A percentile compares a stretch with the other conserved stretches of the same genome.
phyloP scores from a whole-genome alignment of 176 grass and related monocot species.

The Ananas comosus region DNA sequence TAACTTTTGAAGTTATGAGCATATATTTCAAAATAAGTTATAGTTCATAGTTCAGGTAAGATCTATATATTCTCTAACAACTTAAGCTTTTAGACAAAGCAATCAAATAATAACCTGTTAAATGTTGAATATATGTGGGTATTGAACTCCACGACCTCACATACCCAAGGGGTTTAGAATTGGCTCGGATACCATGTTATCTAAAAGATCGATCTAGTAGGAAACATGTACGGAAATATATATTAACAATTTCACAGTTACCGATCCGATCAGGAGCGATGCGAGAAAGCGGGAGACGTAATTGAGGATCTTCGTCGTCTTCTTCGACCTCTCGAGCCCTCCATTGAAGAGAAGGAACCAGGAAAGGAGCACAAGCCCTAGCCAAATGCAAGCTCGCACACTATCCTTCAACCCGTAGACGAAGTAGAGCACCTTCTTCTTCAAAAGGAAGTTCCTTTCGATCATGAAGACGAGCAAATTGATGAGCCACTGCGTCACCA shows the following conservation, averaged over 20 bases:
- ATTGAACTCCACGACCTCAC: too few species aligned
- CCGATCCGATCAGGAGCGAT: conserved; percentile 16
- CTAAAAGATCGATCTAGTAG: conserved; percentile 22
- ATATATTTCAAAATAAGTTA: too few species aligned
- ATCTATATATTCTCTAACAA: too few species aligned
- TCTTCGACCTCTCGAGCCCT: conserved; percentile 21
- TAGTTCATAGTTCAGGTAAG: too few species aligned
- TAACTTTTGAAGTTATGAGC: too few species aligned
- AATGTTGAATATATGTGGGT: too few species aligned
- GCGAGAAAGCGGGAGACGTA: conserved; percentile 10
- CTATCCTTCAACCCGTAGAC: conserved; percentile 76
- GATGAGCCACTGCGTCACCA: conserved; percentile 63
- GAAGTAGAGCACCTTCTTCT: conserved; percentile 93
- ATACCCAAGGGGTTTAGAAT: too few species aligned
- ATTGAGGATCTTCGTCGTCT: conserved; percentile 1
- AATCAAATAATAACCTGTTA: too few species aligned
- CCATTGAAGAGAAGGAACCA: conserved; percentile 71
- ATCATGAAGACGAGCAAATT: conserved; percentile 56
- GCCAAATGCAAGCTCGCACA: conserved; percentile 70
- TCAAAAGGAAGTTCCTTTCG: conserved; percentile 89
- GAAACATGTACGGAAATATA: not conserved
- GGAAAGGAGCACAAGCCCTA: conserved; percentile 48
- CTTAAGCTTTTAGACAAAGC: too few species aligned
- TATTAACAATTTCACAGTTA: conserved; percentile 3
- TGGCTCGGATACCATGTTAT: too few species aligned